phyloP scores from a whole-genome alignment of 495 filamentous ascomycete species.

The Talaromyces ruber region DNA sequence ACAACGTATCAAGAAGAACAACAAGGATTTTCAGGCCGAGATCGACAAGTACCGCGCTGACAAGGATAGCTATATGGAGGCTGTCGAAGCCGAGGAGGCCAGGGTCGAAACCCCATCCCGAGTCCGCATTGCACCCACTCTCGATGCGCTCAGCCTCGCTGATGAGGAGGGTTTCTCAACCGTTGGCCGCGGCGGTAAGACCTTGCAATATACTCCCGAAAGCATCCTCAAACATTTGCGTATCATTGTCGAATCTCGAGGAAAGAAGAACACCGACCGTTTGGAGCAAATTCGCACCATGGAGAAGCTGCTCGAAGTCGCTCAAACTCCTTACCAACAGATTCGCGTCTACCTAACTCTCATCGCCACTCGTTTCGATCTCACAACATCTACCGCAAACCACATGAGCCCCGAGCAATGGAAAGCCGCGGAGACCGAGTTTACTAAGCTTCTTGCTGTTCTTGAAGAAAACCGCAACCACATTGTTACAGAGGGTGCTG shows the following conservation, averaged over 20 bases:
- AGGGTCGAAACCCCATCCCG: conserved; percentile 29
- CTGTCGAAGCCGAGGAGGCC: conserved; percentile 63
- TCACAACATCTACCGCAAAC: conserved; percentile 64
- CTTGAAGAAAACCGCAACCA: conserved; percentile 71
- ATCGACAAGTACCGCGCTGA: conserved; percentile 81
- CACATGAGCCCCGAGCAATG: conserved; percentile 96
- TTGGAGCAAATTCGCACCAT: conserved; percentile 90
- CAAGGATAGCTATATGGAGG: conserved; percentile 80
- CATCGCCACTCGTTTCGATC: conserved; percentile 90
- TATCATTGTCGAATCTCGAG: conserved; percentile 86
- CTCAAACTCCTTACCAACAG: conserved; percentile 83
- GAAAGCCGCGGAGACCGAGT: conserved; percentile 87
- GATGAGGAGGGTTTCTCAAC: conserved; percentile 81
- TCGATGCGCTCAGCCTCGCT: conserved; percentile 19
- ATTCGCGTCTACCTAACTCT: conserved; percentile 89
- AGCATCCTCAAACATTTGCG: conserved; percentile 96
- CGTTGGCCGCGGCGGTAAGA: conserved; percentile 79
- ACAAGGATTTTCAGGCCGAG: conserved; percentile 83
- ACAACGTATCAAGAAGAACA: conserved; percentile 96
- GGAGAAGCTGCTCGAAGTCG: conserved; percentile 90
- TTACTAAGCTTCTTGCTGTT: conserved; percentile 63
- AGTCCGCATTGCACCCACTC: conserved; percentile 12
- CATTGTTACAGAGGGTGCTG: conserved; percentile 80
- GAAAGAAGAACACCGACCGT: conserved; percentile 97
- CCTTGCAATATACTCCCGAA: conserved; percentile 85